Conservation (phyloP, 495 filamentous ascomycete genomes). For the Staphylotrichum longicolle region DNA sequence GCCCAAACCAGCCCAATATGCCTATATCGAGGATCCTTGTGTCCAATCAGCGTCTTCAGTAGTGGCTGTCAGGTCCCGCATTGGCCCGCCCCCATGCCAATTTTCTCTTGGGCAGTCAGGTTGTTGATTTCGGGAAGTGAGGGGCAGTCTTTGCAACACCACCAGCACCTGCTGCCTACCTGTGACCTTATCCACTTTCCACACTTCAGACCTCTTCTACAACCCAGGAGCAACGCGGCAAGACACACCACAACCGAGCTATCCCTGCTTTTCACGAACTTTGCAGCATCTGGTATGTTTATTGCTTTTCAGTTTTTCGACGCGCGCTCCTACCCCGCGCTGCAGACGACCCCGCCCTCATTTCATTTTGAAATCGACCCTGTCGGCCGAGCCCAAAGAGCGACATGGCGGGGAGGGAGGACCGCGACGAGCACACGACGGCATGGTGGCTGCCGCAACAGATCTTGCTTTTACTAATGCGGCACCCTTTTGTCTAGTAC, state of each 20-base stretch:
- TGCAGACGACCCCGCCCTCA: conserved; percentile 11
- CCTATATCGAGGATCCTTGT: background rate
- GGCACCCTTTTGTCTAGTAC: background rate
- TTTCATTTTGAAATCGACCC: background rate
- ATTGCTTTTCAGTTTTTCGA: background rate
- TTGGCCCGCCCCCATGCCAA: conserved; percentile 10
- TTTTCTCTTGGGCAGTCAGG: conserved; percentile 14
- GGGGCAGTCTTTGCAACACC: conserved; percentile 22
- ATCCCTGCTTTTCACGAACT: background rate
- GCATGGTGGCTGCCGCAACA: no score
- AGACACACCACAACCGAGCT: background rate
- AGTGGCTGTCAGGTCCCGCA: background rate
- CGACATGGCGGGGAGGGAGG: background rate
- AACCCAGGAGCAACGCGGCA: background rate
- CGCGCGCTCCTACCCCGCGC: conserved; percentile 5
- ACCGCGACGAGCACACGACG: no score
- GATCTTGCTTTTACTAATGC: background rate
- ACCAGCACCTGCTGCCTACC: conserved; percentile 12
- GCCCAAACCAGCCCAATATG: background rate
- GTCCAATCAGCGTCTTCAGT: background rate
- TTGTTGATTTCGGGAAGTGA: conserved; percentile 21
- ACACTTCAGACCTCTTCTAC: background rate
- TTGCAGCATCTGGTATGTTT: conserved; percentile 18
- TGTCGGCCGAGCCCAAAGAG: background rate
- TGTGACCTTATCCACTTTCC: conserved; percentile 22